These are phyloP conservation scores for Ceraceosorus bombacis DNA, from an alignment of 1,284 basidiomycete genomes.

Conservation along the genomic window DNA sequence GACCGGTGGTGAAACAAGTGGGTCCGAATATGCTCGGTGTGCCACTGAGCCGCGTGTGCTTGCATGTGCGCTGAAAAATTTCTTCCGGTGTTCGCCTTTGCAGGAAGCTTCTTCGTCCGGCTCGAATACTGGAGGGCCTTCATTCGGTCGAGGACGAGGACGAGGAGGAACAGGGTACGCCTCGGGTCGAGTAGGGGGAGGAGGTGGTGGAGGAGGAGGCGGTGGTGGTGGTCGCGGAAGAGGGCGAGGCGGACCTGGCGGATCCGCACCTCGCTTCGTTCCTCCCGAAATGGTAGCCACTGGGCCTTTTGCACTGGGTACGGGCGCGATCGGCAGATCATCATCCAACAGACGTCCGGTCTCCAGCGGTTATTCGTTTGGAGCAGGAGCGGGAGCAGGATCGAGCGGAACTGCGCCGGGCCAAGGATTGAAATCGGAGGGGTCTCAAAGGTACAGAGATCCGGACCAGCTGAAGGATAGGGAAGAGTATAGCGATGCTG, in stretches of 20 bases:
- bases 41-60: no score
- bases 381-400: constrained; percentile 65
- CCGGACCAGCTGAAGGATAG: constrained; percentile 27
- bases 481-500: constrained; percentile 26
- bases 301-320: constrained; percentile 77
- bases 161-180: no score
- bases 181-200: no score
- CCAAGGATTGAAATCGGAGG: constrained; percentile 33
- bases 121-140: no score
- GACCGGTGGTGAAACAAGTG: no score
- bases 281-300: constrained; percentile 71
- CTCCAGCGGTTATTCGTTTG: constrained; percentile 61
- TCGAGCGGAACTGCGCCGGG: constrained; percentile 59
- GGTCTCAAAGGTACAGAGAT: constrained; percentile 23
- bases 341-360: constrained; percentile 8
- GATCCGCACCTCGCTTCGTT: not conserved
- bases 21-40: no score
- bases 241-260: not conserved
- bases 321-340: constrained; percentile 51
- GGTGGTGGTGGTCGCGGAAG: not conserved
- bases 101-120: no score
- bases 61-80: no score
- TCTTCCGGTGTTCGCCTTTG: no score
- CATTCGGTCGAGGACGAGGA: no score
- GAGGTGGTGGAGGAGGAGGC: not conserved